phyloP scores from a whole-genome alignment of 2,329 filamentous ascomycete species.

The Mycocentrospora acerina region DNA sequence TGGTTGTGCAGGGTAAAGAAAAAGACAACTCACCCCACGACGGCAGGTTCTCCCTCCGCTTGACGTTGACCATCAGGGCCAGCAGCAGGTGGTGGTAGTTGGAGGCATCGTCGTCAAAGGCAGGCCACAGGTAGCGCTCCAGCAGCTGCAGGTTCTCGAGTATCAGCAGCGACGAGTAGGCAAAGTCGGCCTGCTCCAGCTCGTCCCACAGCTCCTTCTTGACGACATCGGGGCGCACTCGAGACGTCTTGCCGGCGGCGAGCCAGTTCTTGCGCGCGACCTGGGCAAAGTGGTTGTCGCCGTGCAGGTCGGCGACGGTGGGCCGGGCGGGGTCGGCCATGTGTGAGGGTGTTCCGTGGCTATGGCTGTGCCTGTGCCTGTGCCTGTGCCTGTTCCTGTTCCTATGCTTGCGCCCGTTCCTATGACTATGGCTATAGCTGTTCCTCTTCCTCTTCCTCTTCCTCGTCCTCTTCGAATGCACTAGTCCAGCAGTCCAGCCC shows the following conservation, averaged over 20 bases:
- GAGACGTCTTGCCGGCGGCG: constrained; percentile 61
- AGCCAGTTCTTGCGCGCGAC: constrained; percentile 87
- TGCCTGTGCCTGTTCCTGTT: constrained; percentile 5
- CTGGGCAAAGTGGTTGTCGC: constrained; percentile 65
- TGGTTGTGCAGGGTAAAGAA: no score
- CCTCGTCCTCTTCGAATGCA: no score
- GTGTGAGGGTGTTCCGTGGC: no score
- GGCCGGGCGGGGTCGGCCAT: constrained; percentile 57
- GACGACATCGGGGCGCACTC: constrained; percentile 77
- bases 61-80: constrained; percentile 82
- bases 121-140: constrained; percentile 93
- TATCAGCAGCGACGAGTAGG: constrained; percentile 73
- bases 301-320: constrained; percentile 68
- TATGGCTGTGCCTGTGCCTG: constrained; percentile 22
- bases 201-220: constrained; percentile 88
- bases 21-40: constrained; percentile 73
- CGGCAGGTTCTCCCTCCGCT: constrained; percentile 81
- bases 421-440: no score
- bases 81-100: constrained; percentile 90
- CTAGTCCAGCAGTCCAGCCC: no score
- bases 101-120: constrained; percentile 82
- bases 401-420: background rate
- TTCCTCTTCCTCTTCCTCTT: no score
- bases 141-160: constrained; percentile 89
- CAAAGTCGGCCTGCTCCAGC: constrained; percentile 78